phyloP scores from a whole-genome alignment of 768 basidiomycete genomes.

The Calocera cornea region DNA sequence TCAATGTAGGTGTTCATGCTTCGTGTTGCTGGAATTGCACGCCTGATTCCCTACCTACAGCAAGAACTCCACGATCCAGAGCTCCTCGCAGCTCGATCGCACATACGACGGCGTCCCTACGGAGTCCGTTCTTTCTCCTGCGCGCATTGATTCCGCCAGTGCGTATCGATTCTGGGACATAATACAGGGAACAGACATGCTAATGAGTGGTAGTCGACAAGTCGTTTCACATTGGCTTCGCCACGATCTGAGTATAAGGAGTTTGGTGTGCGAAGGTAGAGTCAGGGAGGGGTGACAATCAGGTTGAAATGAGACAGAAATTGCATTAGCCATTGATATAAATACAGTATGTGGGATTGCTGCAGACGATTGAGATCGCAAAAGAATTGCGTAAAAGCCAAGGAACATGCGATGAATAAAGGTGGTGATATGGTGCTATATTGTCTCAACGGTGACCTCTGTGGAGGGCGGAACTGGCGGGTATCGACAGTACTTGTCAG shows the following conservation, averaged over 20 bases:
- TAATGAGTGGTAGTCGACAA: conserved; percentile 11
- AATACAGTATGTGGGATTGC: neutral
- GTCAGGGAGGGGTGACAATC: too few relatives aligned
- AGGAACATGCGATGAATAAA: neutral
- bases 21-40: conserved; percentile 4
- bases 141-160: conserved; percentile 84
- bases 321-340: conserved; percentile 1
- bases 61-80: conserved; percentile 60
- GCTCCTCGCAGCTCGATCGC: conserved; percentile 61
- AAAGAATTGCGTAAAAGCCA: neutral
- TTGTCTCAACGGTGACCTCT: neutral
- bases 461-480: conserved; percentile 50
- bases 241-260: conserved; percentile 41
- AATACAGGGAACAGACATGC: neutral
- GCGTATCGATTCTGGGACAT: conserved; percentile 23
- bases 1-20: conserved; percentile 52
- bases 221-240: conserved; percentile 76
- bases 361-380: neutral
- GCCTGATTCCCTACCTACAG: conserved; percentile 29
- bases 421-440: neutral
- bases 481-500: conserved; percentile 81
- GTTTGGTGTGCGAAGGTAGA: too few relatives aligned
- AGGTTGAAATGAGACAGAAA: too few relatives aligned
- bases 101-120: conserved; percentile 51
- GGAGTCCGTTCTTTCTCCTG: conserved; percentile 72